Base-by-base conservation (phyloP, 1,284 basidiomycete genomes). In the Malassezia equina region DNA sequence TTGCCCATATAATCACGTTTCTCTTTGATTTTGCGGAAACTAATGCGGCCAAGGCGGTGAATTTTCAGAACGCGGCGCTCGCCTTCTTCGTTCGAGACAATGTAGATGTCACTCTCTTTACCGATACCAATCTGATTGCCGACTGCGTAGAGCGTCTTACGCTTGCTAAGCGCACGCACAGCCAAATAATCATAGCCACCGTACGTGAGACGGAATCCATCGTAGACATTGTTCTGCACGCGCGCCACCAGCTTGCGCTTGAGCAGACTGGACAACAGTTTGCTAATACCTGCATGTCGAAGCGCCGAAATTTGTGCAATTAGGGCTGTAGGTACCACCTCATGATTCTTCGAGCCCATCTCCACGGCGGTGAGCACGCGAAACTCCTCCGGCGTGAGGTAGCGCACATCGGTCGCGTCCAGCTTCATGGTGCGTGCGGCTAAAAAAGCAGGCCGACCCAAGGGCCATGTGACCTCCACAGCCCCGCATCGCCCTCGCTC, bases 91-190 rank as follows among this genome's bases (percentile, higher is more conserved):
- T 90, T 84, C 1, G 87, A 88, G 7, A 95, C 90, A 58, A 96
- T 81, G 70, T 95, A 90, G 69, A 98, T 91, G 76, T 98, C 90
- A 55, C 88, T 89, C 77, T 98, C 94, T 77, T 99, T 99, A 24
- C 93, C 93, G 24, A 96, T 91, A 31, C 93, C 93, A 66, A 98
- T 93, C 77, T 94, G 89, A 73, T 94, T 93, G 12, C 93, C 94
- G 29, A 99, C 88, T 7, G 64, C 67, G 23, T 63, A 59, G 5
- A 73, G 39, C 13, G 48, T 55, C 27, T 68, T 65, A 11, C 68
- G 62, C 75, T 91, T 90, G 2, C 87, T 90, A 71, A 98, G 80
- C 1, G 93, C 86, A 39, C 90, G 82, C 78, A 98, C 86, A 9
- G 94, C 90, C 21, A 99, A 81, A 74, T 85, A 98, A 69, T 98